Percentiles rank a stretch among this genome's conserved stretches.
Evolutionary conservation across 257 asterid species (phyloP).

Genomic region (Solanum chiquidenum): DNA sequence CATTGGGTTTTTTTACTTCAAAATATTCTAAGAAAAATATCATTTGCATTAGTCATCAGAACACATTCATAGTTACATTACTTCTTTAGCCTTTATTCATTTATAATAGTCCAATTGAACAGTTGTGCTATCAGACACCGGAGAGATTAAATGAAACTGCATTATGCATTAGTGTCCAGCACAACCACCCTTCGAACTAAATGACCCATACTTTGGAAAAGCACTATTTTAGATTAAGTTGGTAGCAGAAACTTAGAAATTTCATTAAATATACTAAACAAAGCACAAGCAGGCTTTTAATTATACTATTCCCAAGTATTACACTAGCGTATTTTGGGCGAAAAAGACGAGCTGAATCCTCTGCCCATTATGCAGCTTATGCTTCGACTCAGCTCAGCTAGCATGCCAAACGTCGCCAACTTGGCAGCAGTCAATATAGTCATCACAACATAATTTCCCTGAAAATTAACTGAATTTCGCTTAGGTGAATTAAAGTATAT

Average conservation of each 20-base stretch:
- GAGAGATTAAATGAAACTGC: background rate
- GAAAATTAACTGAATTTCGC: background rate
- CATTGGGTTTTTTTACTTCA: background rate
- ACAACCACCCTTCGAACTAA: background rate
- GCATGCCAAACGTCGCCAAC: background rate
- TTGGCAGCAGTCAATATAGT: background rate
- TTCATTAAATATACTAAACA: background rate
- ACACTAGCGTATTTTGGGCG: background rate
- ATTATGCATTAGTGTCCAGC: background rate
- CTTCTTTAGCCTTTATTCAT: background rate
- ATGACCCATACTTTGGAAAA: background rate
- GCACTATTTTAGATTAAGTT: background rate
- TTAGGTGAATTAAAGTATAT: background rate
- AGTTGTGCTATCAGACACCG: background rate
- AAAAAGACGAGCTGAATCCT: background rate
- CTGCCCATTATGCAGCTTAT: background rate
- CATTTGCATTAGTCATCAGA: background rate
- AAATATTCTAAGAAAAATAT: background rate
- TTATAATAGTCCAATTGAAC: background rate
- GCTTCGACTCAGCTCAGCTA: background rate
- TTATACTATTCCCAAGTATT: background rate
- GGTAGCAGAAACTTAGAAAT: background rate
- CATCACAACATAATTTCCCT: background rate
- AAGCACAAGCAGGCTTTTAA: background rate
- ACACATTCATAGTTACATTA: background rate